Conservation (phyloP, 2,329 filamentous ascomycete genomes). For the Byssothecium circinans region DNA sequence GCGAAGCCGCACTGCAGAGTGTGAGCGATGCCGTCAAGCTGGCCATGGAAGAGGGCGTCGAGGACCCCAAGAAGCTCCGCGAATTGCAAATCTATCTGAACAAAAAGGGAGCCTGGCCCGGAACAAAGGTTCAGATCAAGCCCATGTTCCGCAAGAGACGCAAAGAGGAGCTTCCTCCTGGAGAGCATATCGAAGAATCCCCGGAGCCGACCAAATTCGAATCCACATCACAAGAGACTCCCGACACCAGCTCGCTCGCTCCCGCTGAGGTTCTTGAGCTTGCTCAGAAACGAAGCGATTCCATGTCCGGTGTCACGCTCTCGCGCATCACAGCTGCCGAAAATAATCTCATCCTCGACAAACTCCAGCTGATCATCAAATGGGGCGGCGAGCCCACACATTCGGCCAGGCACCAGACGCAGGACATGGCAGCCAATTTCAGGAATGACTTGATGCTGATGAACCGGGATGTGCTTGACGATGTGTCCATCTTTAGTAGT, state of each 20-base stretch:
- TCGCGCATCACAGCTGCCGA: constrained; percentile 93
- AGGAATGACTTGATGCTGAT: constrained; percentile 90
- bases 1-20: constrained; percentile 83
- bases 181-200: constrained; percentile 33
- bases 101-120: constrained; percentile 91
- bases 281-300: constrained; percentile 63
- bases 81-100: constrained; percentile 82
- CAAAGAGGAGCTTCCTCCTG: constrained; percentile 58
- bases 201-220: constrained; percentile 26
- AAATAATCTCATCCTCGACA: constrained; percentile 90
- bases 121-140: constrained; percentile 98
- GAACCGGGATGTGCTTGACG: constrained; percentile 87
- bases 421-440: constrained; percentile 94
- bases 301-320: constrained; percentile 84
- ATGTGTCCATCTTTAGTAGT: constrained; percentile 93
- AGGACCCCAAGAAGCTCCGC: constrained; percentile 85
- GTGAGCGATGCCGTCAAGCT: constrained; percentile 85
- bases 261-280: constrained; percentile 22
- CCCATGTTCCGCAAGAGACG: constrained; percentile 96
- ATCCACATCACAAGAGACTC: constrained; percentile 19
- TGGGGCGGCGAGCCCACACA: constrained; percentile 99
- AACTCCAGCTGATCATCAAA: constrained; percentile 96
- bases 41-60: constrained; percentile 75
- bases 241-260: constrained; percentile 28
- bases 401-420: constrained; percentile 91